Percentiles rank a stretch among this genome's conserved stretches.
Conservation (phyloP, 2,329 filamentous ascomycete species). For the Diplodia corticola region DNA sequence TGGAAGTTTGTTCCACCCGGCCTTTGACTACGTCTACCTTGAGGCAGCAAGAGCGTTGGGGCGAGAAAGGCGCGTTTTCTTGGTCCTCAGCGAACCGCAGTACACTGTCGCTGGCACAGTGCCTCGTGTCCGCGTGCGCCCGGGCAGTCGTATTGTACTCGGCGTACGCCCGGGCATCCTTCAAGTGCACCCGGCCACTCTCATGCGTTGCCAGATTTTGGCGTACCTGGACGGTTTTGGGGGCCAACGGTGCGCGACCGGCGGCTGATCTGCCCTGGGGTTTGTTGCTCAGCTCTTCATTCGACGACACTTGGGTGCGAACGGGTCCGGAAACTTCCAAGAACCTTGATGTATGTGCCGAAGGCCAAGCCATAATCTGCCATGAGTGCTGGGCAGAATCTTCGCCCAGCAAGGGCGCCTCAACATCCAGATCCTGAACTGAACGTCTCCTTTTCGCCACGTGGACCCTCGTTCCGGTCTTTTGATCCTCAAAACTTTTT, state of each 20-base stretch:
- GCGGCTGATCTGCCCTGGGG: background rate
- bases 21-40: background rate
- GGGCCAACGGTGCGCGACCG: background rate
- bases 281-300: background rate
- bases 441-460: background rate
- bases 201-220: background rate
- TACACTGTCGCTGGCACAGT: background rate
- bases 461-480: background rate
- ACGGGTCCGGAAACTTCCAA: background rate
- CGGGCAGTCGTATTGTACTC: background rate
- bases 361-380: constrained; percentile 10
- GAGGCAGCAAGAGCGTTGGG: background rate
- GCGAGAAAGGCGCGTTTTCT: background rate
- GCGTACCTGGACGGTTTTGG: background rate
- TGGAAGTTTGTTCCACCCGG: too few relatives aligned
- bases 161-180: background rate
- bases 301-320: background rate
- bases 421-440: background rate
- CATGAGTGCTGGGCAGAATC: background rate
- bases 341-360: background rate
- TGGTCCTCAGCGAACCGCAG: background rate
- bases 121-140: background rate
- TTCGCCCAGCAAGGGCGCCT: background rate
- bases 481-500: background rate
- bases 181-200: background rate